phyloP scores from a whole-genome alignment of 2,329 filamentous ascomycete genomes.

The Talaromyces funiculosus region DNA sequence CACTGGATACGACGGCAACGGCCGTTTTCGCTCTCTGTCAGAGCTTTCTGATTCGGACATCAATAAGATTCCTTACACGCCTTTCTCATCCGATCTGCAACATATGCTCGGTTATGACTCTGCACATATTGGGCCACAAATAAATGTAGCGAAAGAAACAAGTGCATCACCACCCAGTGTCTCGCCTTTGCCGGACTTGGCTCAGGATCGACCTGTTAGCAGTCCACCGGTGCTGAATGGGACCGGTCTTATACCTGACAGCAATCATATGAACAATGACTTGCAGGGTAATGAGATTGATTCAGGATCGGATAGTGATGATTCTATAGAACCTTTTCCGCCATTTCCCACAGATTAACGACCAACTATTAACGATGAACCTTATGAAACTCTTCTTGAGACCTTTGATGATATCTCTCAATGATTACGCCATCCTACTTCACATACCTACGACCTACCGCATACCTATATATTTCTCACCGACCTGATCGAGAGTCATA shows the following conservation, averaged over 20 bases:
- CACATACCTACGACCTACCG: neutral
- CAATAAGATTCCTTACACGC: neutral
- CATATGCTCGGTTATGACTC: constrained; percentile 2
- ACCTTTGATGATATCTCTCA: constrained; percentile 5
- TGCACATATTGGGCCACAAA: neutral
- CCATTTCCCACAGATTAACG: constrained; percentile 9
- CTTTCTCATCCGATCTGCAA: constrained; percentile 4
- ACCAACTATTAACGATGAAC: neutral
- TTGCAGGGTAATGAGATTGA: neutral
- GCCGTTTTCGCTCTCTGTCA: constrained; percentile 5
- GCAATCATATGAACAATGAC: neutral
- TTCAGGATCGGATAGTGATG: neutral
- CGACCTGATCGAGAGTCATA: neutral
- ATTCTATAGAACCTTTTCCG: constrained; percentile 8
- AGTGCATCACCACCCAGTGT: neutral
- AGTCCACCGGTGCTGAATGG: constrained; percentile 10
- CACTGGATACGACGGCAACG: constrained; percentile 1
- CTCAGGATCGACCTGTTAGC: constrained; percentile 12
- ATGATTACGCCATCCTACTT: neutral
- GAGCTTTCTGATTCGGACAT: constrained; percentile 8
- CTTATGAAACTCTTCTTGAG: neutral
- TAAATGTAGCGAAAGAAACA: neutral
- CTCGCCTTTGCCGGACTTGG: neutral
- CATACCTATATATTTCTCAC: neutral
- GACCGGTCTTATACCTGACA: neutral